Conservation (phyloP, 768 basidiomycete genomes). For the Amanita thiersii region DNA sequence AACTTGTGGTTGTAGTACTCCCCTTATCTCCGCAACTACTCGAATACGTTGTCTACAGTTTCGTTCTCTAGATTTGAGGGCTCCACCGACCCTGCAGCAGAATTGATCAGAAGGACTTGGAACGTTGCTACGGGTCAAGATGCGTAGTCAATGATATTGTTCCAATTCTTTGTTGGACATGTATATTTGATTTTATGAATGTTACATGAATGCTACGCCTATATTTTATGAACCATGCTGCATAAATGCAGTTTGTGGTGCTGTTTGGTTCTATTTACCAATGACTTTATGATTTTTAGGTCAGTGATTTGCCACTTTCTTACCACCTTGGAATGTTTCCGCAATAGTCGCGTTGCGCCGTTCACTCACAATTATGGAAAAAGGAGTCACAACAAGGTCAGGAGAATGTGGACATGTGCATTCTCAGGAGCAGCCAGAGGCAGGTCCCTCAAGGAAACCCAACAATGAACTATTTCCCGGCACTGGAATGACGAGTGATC, state of each 20-base stretch:
- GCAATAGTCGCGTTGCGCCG: neutral
- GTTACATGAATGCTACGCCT: conserved; percentile 1
- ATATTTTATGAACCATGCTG: neutral
- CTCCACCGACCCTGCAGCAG: conserved; percentile 45
- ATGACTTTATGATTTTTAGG: neutral
- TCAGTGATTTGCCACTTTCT: too few species aligned
- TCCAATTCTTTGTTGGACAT: neutral
- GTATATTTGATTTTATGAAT: conserved; percentile 3
- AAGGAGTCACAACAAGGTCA: neutral
- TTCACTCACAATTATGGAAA: neutral
- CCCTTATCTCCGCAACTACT: conserved; percentile 69
- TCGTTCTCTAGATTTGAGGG: conserved; percentile 61
- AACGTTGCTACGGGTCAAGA: conserved; percentile 61
- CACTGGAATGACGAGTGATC: conserved; percentile 18
- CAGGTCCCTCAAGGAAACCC: conserved; percentile 13
- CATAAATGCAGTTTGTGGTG: neutral
- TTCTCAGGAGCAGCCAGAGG: conserved; percentile 6
- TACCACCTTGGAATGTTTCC: neutral
- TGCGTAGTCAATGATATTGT: conserved; percentile 10
- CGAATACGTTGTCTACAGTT: conserved; percentile 60
- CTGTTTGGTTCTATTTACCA: conserved; percentile 5
- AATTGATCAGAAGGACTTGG: conserved; percentile 61
- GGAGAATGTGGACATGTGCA: neutral
- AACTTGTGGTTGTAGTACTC: conserved; percentile 46
- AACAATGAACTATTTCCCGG: conserved; percentile 1